Evolutionary conservation across 2,329 filamentous ascomycete species (phyloP).

Genomic region (Cladosporium sp.): DNA sequence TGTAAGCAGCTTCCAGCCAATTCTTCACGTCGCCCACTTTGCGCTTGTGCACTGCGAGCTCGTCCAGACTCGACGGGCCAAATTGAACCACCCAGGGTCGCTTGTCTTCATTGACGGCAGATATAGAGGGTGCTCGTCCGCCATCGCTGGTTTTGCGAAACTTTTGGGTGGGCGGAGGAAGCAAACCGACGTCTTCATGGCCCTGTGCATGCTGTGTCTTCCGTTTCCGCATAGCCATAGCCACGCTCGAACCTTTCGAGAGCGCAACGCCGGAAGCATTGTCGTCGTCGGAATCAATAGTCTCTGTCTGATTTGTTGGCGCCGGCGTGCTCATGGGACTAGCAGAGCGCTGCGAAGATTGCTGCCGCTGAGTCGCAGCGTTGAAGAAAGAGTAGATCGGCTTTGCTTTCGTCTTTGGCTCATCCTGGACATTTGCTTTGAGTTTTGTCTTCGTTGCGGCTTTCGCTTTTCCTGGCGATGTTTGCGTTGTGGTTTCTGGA

Average conservation of each 20-base stretch:
- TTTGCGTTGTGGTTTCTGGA: conserved; percentile 8
- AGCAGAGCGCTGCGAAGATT: conserved; percentile 40
- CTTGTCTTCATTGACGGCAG: conserved; percentile 52
- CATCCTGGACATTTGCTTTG: conserved; percentile 40
- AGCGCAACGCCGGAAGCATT: conserved; percentile 27
- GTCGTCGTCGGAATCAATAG: conserved; percentile 37
- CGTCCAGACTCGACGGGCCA: conserved; percentile 71
- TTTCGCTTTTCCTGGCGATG: conserved; percentile 27
- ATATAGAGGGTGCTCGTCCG: conserved; percentile 37
- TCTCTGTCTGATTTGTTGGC: conserved; percentile 31
- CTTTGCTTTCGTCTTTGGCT: conserved; percentile 41
- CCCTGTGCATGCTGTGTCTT: conserved; percentile 27
- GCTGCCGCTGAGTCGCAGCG: conserved; percentile 45
- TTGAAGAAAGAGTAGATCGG: conserved; percentile 55
- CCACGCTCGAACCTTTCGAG: conserved; percentile 38
- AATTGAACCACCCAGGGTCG: conserved; percentile 89
- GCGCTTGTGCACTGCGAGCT: conserved; percentile 91
- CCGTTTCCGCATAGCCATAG: conserved; percentile 39
- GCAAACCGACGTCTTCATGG: conserved; percentile 24
- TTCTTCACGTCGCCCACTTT: conserved; percentile 83
- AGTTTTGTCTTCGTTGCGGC: conserved; percentile 24
- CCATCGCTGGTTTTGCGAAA: conserved; percentile 46
- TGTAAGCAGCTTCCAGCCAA: conserved; percentile 78
- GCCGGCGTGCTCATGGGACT: conserved; percentile 45
- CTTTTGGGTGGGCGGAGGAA: conserved; percentile 43